Evolutionary conservation across 805 yeast genomes (phyloP).

Genomic region (Candida ipomoeae): DNA sequence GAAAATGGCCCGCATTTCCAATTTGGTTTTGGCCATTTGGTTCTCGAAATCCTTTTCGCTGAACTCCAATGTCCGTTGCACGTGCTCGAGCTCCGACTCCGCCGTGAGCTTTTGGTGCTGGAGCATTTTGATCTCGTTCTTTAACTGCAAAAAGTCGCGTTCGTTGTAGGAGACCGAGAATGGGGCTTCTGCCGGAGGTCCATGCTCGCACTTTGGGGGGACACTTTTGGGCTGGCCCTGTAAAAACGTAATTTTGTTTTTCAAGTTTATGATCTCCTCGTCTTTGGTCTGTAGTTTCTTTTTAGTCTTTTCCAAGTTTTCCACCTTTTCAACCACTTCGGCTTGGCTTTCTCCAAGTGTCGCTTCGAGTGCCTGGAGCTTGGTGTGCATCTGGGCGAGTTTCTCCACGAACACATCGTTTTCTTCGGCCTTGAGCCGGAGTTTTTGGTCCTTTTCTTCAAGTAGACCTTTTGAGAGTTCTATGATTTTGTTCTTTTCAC

Average conservation of each 20-base stretch:
- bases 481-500: constrained; percentile 10
- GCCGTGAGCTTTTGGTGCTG: constrained; percentile 21
- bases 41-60: constrained; percentile 20
- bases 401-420: neutral
- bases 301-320: constrained; percentile 21
- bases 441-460: constrained; percentile 7
- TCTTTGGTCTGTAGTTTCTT: constrained; percentile 22
- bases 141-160: neutral
- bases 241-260: neutral
- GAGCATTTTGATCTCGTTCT: constrained; percentile 11
- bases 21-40: constrained; percentile 21
- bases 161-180: neutral
- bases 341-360: constrained; percentile 2
- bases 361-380: constrained; percentile 1
- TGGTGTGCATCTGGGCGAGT: neutral
- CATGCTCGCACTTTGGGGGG: neutral
- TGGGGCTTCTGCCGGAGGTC: neutral
- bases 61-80: constrained; percentile 14
- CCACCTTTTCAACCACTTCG: constrained; percentile 14
- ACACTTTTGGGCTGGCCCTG: neutral
- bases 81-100: constrained; percentile 16
- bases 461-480: constrained; percentile 11
- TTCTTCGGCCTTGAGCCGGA: constrained; percentile 1
- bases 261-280: constrained; percentile 18
- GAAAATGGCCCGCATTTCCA: constrained; percentile 26